Percentiles rank a stretch among this genome's conserved stretches.
These are phyloP conservation scores for Xylariaceae sp. DNA, from an alignment of 2,329 filamentous ascomycete species.

Conservation along the genomic window DNA sequence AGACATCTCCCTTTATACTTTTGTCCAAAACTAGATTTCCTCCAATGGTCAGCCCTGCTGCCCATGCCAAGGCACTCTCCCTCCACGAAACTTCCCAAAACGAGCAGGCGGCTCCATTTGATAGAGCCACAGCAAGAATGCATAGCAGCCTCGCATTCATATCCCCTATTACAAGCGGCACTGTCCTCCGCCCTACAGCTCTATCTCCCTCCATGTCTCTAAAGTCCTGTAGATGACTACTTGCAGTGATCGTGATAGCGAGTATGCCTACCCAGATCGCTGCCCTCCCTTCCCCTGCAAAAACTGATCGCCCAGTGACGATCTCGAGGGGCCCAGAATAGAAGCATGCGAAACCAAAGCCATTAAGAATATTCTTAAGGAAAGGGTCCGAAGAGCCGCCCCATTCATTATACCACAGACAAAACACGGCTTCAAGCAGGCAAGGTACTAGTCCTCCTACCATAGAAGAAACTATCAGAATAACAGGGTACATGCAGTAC, in stretches of 20 bases:
- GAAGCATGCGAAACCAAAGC: conserved; percentile 13
- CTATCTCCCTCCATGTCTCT: conserved; percentile 17
- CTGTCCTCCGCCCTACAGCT: conserved; percentile 6
- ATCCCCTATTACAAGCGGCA: conserved; percentile 13
- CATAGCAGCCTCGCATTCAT: conserved; percentile 4
- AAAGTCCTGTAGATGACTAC: conserved; percentile 16
- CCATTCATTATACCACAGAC: conserved; percentile 19
- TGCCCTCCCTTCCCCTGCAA: conserved; percentile 1
- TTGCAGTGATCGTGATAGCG: not conserved
- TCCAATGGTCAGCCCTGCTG: too few relatives aligned
- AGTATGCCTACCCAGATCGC: conserved; percentile 10
- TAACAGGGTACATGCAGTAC: conserved; percentile 11
- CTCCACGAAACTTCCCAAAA: too few relatives aligned
- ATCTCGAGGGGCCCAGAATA: conserved; percentile 15
- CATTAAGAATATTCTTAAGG: conserved; percentile 17
- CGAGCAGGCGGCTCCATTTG: too few relatives aligned
- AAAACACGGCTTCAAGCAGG: conserved; percentile 6
- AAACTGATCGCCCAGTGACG: conserved; percentile 7
- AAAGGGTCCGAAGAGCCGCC: conserved; percentile 1
- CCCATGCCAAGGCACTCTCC: too few relatives aligned
- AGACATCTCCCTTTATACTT: too few relatives aligned
- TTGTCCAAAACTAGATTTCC: too few relatives aligned
- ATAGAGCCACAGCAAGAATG: too few relatives aligned
- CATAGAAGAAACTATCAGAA: not conserved
- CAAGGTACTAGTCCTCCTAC: conserved; percentile 10